phyloP scores from a whole-genome alignment of 129 eudicot genomes.

The Scalesia atractyloides region DNA sequence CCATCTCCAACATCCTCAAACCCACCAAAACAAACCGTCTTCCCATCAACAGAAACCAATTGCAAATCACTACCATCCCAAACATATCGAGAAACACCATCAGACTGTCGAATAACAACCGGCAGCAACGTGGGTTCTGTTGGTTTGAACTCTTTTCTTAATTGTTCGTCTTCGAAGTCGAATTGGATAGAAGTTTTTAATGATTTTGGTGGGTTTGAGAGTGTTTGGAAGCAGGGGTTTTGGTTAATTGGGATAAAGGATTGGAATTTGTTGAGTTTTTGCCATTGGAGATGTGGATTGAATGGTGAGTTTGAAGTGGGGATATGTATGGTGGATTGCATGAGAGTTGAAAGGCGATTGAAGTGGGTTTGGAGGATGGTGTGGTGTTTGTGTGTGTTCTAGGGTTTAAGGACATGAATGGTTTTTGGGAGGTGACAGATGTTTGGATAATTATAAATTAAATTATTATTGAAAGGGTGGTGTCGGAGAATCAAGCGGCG shows the following conservation, averaged over 20 bases:
- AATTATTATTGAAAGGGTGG: neutral
- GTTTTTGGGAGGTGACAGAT: neutral
- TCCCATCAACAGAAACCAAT: conserved; percentile 57
- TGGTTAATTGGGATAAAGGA: conserved; percentile 21
- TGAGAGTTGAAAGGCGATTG: conserved; percentile 28
- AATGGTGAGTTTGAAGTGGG: conserved; percentile 34
- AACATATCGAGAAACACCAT: conserved; percentile 59
- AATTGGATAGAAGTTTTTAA: conserved; percentile 40
- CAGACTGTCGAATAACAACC: conserved; percentile 55
- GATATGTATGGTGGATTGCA: conserved; percentile 40
- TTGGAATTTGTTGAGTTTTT: conserved; percentile 17
- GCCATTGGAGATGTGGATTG: conserved; percentile 28
- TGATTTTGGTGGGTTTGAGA: conserved; percentile 40
- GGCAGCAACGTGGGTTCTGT: conserved; percentile 47
- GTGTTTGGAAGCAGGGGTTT: conserved; percentile 40
- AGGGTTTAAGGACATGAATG: conserved; percentile 25
- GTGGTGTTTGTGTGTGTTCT: neutral
- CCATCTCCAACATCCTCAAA: conserved; percentile 51
- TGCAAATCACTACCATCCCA: conserved; percentile 63
- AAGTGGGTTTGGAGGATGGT: neutral
- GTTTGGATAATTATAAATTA: too few relatives aligned
- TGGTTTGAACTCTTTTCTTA: conserved; percentile 26
- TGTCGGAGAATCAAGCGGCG: too few relatives aligned
- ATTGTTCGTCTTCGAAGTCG: conserved; percentile 43
- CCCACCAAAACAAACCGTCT: conserved; percentile 23